Base-by-base conservation (phyloP, 495 filamentous ascomycete species). In the Trichoderma asperelloides region DNA sequence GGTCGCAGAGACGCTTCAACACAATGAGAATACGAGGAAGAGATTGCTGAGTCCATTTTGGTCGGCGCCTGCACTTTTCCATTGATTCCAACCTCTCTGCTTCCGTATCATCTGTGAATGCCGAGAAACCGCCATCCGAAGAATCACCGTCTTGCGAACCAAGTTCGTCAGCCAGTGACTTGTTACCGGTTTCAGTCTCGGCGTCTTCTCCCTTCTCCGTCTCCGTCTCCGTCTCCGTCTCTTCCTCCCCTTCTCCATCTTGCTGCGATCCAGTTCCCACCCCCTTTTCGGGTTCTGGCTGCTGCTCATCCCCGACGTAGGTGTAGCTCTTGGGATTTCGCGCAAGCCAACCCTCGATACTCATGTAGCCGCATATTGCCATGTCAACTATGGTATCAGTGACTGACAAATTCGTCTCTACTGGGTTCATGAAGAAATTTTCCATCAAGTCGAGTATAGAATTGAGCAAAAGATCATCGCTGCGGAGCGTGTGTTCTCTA, bases 341-440 rank as follows among this genome's bases (percentile, higher is more conserved):
- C 13, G 93, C 78, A n/a, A 98, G 82, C 95, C 96, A 98, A 16
- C 88, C 88, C 72, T 97, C 92, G 1, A 97, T 81, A 6, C 87
- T 84, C 72, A 96, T 88, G 62, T 88, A 89, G 18, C 91, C 87
- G 69, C 95, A 98, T 0, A 89, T 88, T 18, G 89, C 88, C 33
- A 98, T 81, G 68, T 91, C 90, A 66, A 93, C 85, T 18, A 99
- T 81, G 7, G 88, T 84, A 70, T 93, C 89, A 0, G 96, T 97
- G 9, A 96, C 78, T 2, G 87, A 87, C 13, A 99, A 79, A 72
- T 99, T 99, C 18, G 88, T 91, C 67, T 96, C 92, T 2, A 97
- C 86, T 21, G 91, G 87, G 74, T 99, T 98, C 7, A 88, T 85
- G 70, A 97, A 91, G 73, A 98, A 99, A 0, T 82, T 85, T 25